phyloP scores from a whole-genome alignment of 441 rosid genomes.

The Sinapis alba region DNA sequence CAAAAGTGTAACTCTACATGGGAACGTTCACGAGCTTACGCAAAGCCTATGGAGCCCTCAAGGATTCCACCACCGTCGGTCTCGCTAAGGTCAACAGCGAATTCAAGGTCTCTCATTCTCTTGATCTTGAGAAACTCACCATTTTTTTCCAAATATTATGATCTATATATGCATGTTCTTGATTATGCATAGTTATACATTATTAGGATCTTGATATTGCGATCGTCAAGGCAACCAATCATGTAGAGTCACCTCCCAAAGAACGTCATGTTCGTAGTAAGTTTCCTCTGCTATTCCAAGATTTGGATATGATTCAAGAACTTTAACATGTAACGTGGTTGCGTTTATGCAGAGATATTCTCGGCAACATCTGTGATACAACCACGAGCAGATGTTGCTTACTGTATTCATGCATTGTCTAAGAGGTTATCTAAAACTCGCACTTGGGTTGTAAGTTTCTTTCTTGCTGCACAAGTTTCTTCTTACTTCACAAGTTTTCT shows the following conservation, averaged over 20 bases:
- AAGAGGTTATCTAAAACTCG: constrained; percentile 72
- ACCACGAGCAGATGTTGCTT: constrained; percentile 91
- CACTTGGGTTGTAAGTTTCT: constrained; percentile 72
- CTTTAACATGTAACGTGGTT: not conserved
- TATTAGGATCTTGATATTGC: constrained; percentile 77
- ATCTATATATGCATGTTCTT: not conserved
- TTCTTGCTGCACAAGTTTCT: not conserved
- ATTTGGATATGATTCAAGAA: not conserved
- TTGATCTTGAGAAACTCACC: not conserved
- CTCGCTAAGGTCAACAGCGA: constrained; percentile 92
- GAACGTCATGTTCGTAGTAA: constrained; percentile 74
- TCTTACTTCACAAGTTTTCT: not conserved
- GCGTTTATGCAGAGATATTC: constrained; percentile 55
- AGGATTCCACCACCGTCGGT: constrained; percentile 83
- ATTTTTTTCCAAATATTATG: not conserved
- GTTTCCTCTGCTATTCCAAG: constrained; percentile 10
- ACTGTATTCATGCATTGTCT: constrained; percentile 81
- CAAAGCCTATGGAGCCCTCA: constrained; percentile 83
- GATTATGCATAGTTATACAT: not conserved
- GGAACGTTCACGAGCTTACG: constrained; percentile 54
- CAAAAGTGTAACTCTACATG: constrained; percentile 26
- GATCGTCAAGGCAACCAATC: constrained; percentile 82
- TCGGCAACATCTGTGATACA: constrained; percentile 72
- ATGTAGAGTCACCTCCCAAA: constrained; percentile 75
- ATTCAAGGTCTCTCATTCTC: constrained; percentile 59